Evolutionary conservation across 352 stramenopile genomes (phyloP).

Genomic region (Phytopythium cucurbitacearum): DNA sequence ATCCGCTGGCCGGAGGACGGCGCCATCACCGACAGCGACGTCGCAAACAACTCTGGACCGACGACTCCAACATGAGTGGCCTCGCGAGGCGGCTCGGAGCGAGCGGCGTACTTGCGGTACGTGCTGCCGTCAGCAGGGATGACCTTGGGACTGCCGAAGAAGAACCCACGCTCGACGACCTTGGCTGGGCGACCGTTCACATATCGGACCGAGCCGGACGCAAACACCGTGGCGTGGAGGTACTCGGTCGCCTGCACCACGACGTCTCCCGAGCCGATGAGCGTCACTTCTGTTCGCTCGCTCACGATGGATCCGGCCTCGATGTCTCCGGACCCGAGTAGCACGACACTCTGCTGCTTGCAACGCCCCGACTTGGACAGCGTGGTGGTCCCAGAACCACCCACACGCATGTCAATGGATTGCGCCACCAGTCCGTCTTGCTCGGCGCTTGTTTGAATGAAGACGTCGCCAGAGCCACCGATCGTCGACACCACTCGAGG

Average conservation of each 20-base stretch:
- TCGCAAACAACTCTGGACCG: neutral
- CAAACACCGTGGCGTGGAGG: constrained; percentile 18
- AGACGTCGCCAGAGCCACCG: constrained; percentile 24
- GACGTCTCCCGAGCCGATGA: constrained; percentile 32
- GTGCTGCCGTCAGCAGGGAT: constrained; percentile 8
- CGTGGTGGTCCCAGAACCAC: constrained; percentile 28
- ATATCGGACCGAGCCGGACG: constrained; percentile 35
- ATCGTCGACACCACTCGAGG: constrained; percentile 19
- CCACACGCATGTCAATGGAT: constrained; percentile 18
- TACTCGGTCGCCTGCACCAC: constrained; percentile 37
- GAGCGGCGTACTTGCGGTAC: constrained; percentile 8
- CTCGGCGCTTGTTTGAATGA: constrained; percentile 18
- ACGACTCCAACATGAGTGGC: constrained; percentile 1
- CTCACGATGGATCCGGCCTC: constrained; percentile 37
- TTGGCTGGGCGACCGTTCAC: constrained; percentile 22
- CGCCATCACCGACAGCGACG: neutral
- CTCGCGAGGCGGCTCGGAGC: constrained; percentile 7
- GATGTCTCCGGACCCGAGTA: constrained; percentile 31
- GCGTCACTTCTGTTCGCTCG: constrained; percentile 30
- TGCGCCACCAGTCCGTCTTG: constrained; percentile 7
- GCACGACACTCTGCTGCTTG: constrained; percentile 19
- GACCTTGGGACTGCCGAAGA: constrained; percentile 7
- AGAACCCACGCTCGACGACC: constrained; percentile 22
- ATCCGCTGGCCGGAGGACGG: neutral
- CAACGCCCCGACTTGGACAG: constrained; percentile 28